Conservation (phyloP, 1,284 basidiomycete species). For the Microbotryum saponariae region DNA sequence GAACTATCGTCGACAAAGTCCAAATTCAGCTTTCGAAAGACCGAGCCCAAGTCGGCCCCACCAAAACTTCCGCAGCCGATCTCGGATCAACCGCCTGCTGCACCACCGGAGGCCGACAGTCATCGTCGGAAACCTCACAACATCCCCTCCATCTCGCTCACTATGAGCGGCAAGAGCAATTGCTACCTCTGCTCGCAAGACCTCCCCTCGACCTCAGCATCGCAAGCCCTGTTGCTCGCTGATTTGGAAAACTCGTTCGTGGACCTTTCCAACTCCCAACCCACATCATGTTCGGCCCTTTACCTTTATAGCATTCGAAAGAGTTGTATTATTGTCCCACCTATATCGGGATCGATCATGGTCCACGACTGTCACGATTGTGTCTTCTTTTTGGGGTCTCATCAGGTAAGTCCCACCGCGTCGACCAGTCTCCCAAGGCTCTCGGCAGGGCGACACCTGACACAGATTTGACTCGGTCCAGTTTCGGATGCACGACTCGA, state of each 20-base stretch:
- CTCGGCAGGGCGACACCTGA: background rate
- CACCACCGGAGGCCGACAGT: background rate
- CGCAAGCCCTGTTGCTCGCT: slow-evolving; percentile 4
- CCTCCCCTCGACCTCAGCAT: background rate
- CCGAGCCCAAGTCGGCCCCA: background rate
- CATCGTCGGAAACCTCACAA: background rate
- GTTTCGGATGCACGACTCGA: slow-evolving; percentile 29
- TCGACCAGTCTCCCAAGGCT: background rate
- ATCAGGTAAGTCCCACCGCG: slow-evolving; percentile 14
- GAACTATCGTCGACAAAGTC: background rate
- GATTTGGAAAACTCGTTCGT: slow-evolving; percentile 9
- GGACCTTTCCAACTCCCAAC: slow-evolving; percentile 3
- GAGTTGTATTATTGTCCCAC: slow-evolving; percentile 12
- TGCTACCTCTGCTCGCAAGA: slow-evolving; percentile 6
- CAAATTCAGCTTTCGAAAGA: slow-evolving; percentile 24
- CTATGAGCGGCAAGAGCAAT: background rate
- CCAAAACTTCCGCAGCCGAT: background rate
- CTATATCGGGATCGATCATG: slow-evolving; percentile 9
- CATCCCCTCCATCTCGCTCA: slow-evolving; percentile 6
- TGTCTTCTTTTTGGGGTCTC: slow-evolving; percentile 8
- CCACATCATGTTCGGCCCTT: background rate
- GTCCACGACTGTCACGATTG: slow-evolving; percentile 11
- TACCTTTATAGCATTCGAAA: slow-evolving; percentile 9
- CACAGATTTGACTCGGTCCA: background rate
- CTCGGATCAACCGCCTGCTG: background rate